Percentiles rank a stretch among this genome's conserved stretches.
Evolutionary conservation across 2,329 filamentous ascomycete species (phyloP).

Genomic region (Rhytidhysteron rufulum): DNA sequence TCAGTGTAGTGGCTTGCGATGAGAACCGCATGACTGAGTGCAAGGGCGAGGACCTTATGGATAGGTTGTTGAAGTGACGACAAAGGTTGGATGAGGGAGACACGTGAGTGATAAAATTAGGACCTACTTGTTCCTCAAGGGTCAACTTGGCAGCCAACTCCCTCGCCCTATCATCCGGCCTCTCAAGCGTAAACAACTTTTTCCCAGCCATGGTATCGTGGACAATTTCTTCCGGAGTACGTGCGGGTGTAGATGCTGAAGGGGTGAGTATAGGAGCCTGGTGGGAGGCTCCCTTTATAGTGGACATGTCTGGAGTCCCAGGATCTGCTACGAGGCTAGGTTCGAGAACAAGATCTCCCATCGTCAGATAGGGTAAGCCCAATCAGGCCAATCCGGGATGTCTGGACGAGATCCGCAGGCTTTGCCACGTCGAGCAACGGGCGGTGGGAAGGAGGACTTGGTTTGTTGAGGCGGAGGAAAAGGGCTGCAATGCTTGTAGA

Average conservation of each 20-base stretch:
- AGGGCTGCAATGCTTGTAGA: slow-evolving; percentile 1
- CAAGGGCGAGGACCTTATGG: too few species aligned
- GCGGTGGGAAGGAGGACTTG: slow-evolving; percentile 5
- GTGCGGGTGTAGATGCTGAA: slow-evolving; percentile 24
- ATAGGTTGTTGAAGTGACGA: too few species aligned
- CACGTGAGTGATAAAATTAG: not conserved
- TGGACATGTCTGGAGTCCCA: slow-evolving; percentile 18
- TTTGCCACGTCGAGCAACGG: slow-evolving; percentile 16
- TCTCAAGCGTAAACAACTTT: slow-evolving; percentile 28
- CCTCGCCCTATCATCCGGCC: slow-evolving; percentile 29
- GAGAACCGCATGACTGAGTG: too few species aligned
- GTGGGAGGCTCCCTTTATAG: slow-evolving; percentile 30
- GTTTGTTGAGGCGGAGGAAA: not conserved
- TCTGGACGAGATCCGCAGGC: slow-evolving; percentile 22
- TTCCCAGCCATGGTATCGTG: slow-evolving; percentile 29
- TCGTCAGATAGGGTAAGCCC: slow-evolving; percentile 20
- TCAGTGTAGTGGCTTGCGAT: too few species aligned
- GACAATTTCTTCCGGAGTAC: slow-evolving; percentile 22
- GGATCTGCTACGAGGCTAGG: slow-evolving; percentile 21
- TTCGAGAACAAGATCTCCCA: slow-evolving; percentile 28
- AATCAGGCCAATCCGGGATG: slow-evolving; percentile 19
- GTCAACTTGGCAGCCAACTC: slow-evolving; percentile 33
- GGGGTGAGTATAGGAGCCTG: slow-evolving; percentile 22
- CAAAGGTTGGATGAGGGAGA: too few species aligned
- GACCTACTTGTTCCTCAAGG: slow-evolving; percentile 37